Base-by-base conservation (phyloP, 495 filamentous ascomycete genomes). In the Penicillium cataractarum region DNA sequence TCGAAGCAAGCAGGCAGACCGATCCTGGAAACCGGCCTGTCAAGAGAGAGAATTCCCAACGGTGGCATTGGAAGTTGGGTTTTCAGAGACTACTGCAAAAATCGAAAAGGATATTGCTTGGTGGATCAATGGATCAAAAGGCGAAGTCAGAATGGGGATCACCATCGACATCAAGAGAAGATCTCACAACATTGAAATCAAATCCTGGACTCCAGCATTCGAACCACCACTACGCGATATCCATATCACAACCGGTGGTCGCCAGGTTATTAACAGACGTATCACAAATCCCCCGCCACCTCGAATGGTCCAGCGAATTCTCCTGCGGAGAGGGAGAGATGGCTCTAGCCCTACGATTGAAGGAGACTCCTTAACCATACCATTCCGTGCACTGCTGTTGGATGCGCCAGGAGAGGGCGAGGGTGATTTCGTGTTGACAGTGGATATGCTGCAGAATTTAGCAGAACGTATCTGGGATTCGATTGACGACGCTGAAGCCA, bases 1-100 rank as follows among this genome's bases (percentile, higher is more conserved):
- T 2, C 49, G 58, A 54, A 22, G 10, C 24, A 60, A 60, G 37
- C 48, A 54, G 49, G 58, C 58, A 31, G 58, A 54, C 50, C 33
- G 58, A 17, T 42, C 49, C 6, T 60, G 58, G 58, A 33, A 15
- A 37, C 58, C 58, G 31, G 6, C 5, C 24, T 33, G 35, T 35
- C 58, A 60, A 54, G 58, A 15, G 15, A 60, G 58, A 33, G 6
- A 60, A 54, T 54, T 53, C 8, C 58, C 58, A 21, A 60, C 50
- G 33, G 49, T 60, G 32, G 22, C 50, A 15, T 51, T 53, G 9
- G 58, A 54, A 33, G 58, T 54, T 33, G 48, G 58, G 35, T 52
- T 54, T 44, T 40, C 58, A 3, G 48, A 60, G 35, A 46, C 49
- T 22, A 46, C 49, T 15, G 19, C 15, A 32, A 60, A 60, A 19